Evolutionary conservation across 192 early-diverging fungal genomes (phyloP).

Genomic region (Pilobolus umbonatus): DNA sequence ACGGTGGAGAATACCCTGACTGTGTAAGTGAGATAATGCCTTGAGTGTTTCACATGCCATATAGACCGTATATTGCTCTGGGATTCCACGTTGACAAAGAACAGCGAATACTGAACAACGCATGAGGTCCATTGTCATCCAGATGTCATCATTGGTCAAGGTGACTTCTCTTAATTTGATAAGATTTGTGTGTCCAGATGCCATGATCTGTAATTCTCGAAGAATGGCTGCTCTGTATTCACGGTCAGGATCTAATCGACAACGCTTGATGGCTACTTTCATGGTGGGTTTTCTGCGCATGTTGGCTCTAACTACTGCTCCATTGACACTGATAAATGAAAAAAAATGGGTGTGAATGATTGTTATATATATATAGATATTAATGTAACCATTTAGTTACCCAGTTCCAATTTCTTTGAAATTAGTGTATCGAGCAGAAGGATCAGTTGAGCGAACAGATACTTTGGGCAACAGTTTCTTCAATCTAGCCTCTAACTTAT

Average conservation of each 20-base stretch:
- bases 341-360: neutral
- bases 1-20: constrained; percentile 38
- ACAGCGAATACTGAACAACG: constrained; percentile 38
- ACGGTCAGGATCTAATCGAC: constrained; percentile 33
- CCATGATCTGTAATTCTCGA: constrained; percentile 38
- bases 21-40: constrained; percentile 35
- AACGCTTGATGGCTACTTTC: constrained; percentile 37
- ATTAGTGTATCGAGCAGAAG: constrained; percentile 16
- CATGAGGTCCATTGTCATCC: constrained; percentile 42
- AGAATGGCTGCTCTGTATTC: constrained; percentile 40
- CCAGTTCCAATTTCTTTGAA: constrained; percentile 34
- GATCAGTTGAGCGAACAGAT: constrained; percentile 20
- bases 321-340: constrained; percentile 24
- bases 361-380: constrained; percentile 3
- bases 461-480: constrained; percentile 24
- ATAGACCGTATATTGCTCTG: constrained; percentile 37
- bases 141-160: constrained; percentile 30
- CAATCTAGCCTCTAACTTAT: constrained; percentile 31
- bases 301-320: constrained; percentile 33
- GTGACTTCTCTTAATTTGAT: constrained; percentile 37
- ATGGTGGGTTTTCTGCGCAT: constrained; percentile 25
- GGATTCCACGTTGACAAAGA: constrained; percentile 36
- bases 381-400: neutral
- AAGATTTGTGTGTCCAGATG: constrained; percentile 30
- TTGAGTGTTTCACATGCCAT: constrained; percentile 36